Percentiles rank a stretch among this genome's conserved stretches.
These are phyloP conservation scores for Calocybe indica DNA, from an alignment of 768 basidiomycete genomes.

Conservation along the genomic window DNA sequence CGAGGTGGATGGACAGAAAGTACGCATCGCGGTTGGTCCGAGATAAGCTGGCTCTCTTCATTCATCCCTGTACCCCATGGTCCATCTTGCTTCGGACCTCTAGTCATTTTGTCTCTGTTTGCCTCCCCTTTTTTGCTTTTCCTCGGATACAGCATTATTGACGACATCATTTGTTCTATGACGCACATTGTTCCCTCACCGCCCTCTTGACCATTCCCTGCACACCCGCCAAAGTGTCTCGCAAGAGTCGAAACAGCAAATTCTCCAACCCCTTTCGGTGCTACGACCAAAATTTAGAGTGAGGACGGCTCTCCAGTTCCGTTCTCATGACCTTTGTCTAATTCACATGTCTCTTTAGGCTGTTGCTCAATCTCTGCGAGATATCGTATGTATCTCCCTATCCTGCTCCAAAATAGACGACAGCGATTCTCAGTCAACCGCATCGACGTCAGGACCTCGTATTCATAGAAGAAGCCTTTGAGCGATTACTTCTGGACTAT, in stretches of 20 bases:
- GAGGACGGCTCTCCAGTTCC: conserved; percentile 15
- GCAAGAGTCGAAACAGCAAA: conserved; percentile 86
- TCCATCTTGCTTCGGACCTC: not conserved
- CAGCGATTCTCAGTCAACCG: not conserved
- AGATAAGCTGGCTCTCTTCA: not conserved
- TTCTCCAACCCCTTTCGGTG: conserved; percentile 82
- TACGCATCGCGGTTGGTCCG: conserved; percentile 23
- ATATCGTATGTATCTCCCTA: conserved; percentile 47
- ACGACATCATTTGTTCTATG: too few species aligned
- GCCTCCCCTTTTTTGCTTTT: not conserved
- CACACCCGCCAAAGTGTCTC: conserved; percentile 53
- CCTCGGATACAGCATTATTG: too few species aligned
- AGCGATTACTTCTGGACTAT: conserved; percentile 90
- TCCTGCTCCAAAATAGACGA: conserved; percentile 1
- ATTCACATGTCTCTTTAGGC: conserved; percentile 33
- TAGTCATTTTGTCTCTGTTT: not conserved
- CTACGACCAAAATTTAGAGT: conserved; percentile 83
- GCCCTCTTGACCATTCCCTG: too few species aligned
- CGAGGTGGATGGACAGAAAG: conserved; percentile 95
- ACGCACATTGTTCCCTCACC: too few species aligned
- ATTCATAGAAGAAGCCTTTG: conserved; percentile 97
- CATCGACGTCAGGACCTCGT: conserved; percentile 65
- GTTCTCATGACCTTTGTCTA: conserved; percentile 1
- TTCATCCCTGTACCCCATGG: not conserved
- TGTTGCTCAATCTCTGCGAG: conserved; percentile 78